Percentiles rank a stretch among this genome's conserved stretches.
phyloP scores from a whole-genome alignment of 2,329 filamentous ascomycete genomes.

The Sporothrix globosa region DNA sequence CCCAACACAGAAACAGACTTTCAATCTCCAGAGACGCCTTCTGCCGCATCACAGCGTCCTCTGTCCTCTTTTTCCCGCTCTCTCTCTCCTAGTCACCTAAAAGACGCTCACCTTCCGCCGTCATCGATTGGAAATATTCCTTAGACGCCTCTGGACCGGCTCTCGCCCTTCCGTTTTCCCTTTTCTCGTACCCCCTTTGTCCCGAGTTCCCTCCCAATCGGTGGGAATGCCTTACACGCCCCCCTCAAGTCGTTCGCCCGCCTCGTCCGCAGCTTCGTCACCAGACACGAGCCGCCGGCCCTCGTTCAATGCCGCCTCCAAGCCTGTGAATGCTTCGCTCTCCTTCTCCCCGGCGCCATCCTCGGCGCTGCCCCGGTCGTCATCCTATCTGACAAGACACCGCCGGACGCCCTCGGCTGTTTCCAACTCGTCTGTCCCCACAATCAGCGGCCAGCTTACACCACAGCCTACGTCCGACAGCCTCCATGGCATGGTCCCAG shows the following conservation, averaged over 20 bases:
- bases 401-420: constrained; percentile 59
- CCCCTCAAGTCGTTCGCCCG: constrained; percentile 67
- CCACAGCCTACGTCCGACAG: constrained; percentile 57
- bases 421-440: constrained; percentile 39
- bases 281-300: constrained; percentile 62
- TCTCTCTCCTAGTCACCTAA: constrained; percentile 14
- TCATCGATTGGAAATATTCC: constrained; percentile 12
- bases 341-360: constrained; percentile 43
- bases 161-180: constrained; percentile 11
- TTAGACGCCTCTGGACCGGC: constrained; percentile 13
- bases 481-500: constrained; percentile 50
- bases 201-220: constrained; percentile 37
- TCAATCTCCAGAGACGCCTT: constrained; percentile 10
- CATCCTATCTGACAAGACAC: constrained; percentile 67
- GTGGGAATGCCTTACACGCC: constrained; percentile 85
- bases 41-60: constrained; percentile 15
- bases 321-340: constrained; percentile 30
- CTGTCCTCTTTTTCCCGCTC: background rate
- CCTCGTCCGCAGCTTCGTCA: constrained; percentile 60
- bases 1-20: constrained; percentile 5
- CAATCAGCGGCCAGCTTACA: constrained; percentile 46
- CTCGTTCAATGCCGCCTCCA: constrained; percentile 54
- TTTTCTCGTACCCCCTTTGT: background rate
- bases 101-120: background rate
- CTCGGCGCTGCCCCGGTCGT: constrained; percentile 63